Conservation (phyloP, 2,329 filamentous ascomycete species). For the Penicillium hesseltinei region DNA sequence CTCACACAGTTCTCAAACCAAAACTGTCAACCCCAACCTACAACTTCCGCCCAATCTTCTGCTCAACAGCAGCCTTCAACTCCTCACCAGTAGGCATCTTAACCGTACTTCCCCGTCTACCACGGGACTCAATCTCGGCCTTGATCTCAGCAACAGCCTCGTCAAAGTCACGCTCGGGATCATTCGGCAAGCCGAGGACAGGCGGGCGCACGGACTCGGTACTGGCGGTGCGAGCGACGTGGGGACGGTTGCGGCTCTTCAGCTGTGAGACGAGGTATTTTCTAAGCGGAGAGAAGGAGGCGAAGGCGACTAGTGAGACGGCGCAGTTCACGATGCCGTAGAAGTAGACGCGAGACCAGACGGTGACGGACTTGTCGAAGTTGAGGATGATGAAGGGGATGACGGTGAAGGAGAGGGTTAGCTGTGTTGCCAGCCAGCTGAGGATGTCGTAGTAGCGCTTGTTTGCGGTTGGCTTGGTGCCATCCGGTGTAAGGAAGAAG, state of each 20-base stretch:
- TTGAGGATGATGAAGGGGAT: constrained; percentile 82
- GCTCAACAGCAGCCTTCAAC: constrained; percentile 53
- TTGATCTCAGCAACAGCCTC: constrained; percentile 75
- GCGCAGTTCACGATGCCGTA: constrained; percentile 72
- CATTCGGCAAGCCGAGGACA: constrained; percentile 73
- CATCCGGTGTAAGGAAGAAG: constrained; percentile 82
- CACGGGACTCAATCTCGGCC: constrained; percentile 65
- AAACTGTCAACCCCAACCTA: constrained; percentile 3
- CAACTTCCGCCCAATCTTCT: constrained; percentile 51
- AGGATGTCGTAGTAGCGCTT: constrained; percentile 86
- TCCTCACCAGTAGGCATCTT: constrained; percentile 50
- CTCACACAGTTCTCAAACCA: not conserved
- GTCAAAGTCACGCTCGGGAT: constrained; percentile 71
- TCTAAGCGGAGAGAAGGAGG: constrained; percentile 66
- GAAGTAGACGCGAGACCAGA: constrained; percentile 87
- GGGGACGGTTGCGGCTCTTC: constrained; percentile 53
- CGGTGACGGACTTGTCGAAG: constrained; percentile 66
- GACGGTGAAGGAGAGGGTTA: constrained; percentile 78
- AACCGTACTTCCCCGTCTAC: constrained; percentile 46
- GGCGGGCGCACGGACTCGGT: constrained; percentile 62
- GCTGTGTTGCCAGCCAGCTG: constrained; percentile 73
- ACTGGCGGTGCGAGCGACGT: constrained; percentile 50
- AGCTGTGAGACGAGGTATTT: constrained; percentile 55
- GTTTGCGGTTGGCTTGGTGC: constrained; percentile 62
- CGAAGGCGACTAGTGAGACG: constrained; percentile 70